A percentile compares a stretch with the other conserved stretches of the same genome.
Evolutionary conservation across 2,329 filamentous ascomycete species (phyloP).

Genomic region (Lasiodiplodia gonubiensis): DNA sequence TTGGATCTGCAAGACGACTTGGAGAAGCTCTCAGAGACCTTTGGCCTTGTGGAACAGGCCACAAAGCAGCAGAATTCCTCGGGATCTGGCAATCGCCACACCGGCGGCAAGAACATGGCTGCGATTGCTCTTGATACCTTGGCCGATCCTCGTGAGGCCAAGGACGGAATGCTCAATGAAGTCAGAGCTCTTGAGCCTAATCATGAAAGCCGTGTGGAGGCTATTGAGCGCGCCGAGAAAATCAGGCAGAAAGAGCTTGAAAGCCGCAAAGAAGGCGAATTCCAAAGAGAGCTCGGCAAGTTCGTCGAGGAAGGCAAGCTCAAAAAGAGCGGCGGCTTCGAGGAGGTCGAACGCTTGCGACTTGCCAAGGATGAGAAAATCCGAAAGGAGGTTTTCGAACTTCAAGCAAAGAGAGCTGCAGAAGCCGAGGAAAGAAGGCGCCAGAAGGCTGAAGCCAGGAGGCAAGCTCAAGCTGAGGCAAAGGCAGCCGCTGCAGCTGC

Average conservation of each 20-base stretch:
- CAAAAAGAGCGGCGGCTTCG: slow-evolving; percentile 94
- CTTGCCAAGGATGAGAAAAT: slow-evolving; percentile 86
- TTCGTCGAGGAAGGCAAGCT: slow-evolving; percentile 91
- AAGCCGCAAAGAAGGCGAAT: slow-evolving; percentile 72
- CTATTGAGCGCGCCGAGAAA: slow-evolving; percentile 96
- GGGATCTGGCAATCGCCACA: slow-evolving; percentile 59
- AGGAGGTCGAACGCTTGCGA: slow-evolving; percentile 86
- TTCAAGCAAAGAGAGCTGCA: slow-evolving; percentile 55
- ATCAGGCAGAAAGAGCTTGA: slow-evolving; percentile 87
- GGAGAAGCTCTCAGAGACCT: slow-evolving; percentile 91
- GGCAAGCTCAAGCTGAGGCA: slow-evolving; percentile 40
- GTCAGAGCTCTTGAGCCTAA: slow-evolving; percentile 93
- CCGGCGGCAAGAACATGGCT: slow-evolving; percentile 50
- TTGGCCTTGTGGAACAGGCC: slow-evolving; percentile 93
- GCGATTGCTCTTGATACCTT: slow-evolving; percentile 52
- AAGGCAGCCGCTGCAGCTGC: slow-evolving; percentile 37
- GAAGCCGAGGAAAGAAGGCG: slow-evolving; percentile 52
- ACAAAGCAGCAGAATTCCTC: slow-evolving; percentile 95
- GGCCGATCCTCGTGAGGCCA: slow-evolving; percentile 78
- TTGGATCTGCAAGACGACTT: slow-evolving; percentile 92
- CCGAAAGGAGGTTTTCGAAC: slow-evolving; percentile 72
- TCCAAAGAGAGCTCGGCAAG: slow-evolving; percentile 81
- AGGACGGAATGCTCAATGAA: slow-evolving; percentile 90
- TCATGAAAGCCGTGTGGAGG: slow-evolving; percentile 89
- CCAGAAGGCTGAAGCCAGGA: slow-evolving; percentile 18